Evolutionary conservation across 2,329 filamentous ascomycete species (phyloP).

Genomic region (Colletotrichum gigasporum): DNA sequence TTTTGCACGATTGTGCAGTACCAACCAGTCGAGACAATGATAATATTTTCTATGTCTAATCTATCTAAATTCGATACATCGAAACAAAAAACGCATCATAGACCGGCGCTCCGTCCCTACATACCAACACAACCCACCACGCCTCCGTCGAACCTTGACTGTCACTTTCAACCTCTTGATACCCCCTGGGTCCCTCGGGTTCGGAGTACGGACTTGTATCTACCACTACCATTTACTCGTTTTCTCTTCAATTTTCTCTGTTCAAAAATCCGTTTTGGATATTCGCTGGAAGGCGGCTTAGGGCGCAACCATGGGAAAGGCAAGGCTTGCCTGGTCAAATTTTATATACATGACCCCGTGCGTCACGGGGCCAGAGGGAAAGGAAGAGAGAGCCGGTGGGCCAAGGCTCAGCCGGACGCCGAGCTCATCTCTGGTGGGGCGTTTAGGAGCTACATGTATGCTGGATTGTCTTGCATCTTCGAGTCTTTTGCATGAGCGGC

Average conservation of each 20-base stretch:
- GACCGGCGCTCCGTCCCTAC: constrained; percentile 24
- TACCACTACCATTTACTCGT: constrained; percentile 17
- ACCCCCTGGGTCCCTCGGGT: constrained; percentile 16
- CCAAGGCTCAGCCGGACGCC: background rate
- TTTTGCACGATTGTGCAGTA: constrained; percentile 22
- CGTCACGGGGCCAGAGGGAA: background rate
- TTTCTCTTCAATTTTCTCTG: background rate
- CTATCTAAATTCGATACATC: constrained; percentile 23
- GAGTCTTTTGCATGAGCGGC: constrained; percentile 34
- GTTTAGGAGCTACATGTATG: constrained; percentile 30
- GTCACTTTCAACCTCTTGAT: constrained; percentile 21
- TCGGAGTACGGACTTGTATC: constrained; percentile 29
- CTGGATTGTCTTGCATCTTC: constrained; percentile 25
- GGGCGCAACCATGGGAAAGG: constrained; percentile 28
- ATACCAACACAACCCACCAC: constrained; percentile 6
- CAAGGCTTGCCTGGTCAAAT: constrained; percentile 28
- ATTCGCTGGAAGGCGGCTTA: constrained; percentile 10
- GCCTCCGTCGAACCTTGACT: constrained; percentile 12
- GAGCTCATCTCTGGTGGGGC: constrained; percentile 21
- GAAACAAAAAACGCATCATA: constrained; percentile 29
- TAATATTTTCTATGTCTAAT: constrained; percentile 33
- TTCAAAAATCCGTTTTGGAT: constrained; percentile 18
- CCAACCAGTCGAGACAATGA: constrained; percentile 22
- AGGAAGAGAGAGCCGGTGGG: constrained; percentile 17
- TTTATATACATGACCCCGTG: constrained; percentile 15